These are phyloP conservation scores for Chamaenerion angustifolium DNA, from an alignment of 345 rosid genomes.

Conservation along the genomic window DNA sequence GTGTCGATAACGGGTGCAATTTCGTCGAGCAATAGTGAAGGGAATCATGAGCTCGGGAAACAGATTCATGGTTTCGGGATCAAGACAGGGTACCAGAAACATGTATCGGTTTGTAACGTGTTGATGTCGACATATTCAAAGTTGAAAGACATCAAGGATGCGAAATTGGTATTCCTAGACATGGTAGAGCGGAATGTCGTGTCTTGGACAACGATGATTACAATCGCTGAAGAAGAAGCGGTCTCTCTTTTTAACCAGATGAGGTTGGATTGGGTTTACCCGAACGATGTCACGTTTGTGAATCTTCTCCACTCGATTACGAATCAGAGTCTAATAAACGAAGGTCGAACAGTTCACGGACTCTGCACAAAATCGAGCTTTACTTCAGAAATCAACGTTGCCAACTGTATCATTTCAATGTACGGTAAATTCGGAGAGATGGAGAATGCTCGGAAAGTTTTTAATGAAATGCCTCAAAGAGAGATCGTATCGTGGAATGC, in stretches of 20 bases:
- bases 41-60: constrained; percentile 45
- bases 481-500: constrained; percentile 78
- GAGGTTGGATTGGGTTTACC: constrained; percentile 54
- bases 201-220: constrained; percentile 82
- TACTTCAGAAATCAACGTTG: constrained; percentile 35
- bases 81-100: constrained; percentile 49
- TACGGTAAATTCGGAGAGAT: constrained; percentile 57
- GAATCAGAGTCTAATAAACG: constrained; percentile 21
- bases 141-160: constrained; percentile 43
- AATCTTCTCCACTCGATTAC: constrained; percentile 48
- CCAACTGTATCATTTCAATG: constrained; percentile 73
- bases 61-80: constrained; percentile 67
- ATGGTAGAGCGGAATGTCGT: constrained; percentile 61
- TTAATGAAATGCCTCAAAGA: constrained; percentile 35
- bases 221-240: constrained; percentile 40
- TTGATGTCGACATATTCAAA: constrained; percentile 64
- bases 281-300: constrained; percentile 70
- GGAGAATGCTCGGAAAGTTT: constrained; percentile 40
- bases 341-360: constrained; percentile 54
- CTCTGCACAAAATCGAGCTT: constrained; percentile 42
- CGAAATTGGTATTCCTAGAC: constrained; percentile 33
- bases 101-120: constrained; percentile 51
- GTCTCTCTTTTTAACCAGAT: constrained; percentile 43
- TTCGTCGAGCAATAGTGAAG: constrained; percentile 64
- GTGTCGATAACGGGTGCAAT: constrained; percentile 67